Percentiles rank a stretch among this genome's conserved stretches.
phyloP scores from a whole-genome alignment of 2,329 filamentous ascomycete species.

The Penicillium crustosum region DNA sequence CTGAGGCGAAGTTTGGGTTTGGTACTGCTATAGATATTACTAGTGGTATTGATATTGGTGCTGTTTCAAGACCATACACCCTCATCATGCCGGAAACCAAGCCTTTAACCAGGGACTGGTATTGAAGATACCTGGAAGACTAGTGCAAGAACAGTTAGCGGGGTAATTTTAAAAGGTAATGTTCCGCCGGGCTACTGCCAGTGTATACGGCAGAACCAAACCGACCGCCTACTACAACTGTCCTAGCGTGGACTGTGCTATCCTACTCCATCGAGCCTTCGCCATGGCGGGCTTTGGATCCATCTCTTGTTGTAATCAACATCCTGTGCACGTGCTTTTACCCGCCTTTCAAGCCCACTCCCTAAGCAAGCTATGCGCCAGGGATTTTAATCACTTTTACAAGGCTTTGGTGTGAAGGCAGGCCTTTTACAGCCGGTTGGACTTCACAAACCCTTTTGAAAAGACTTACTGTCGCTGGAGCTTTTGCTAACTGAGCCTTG shows the following conservation, averaged over 20 bases:
- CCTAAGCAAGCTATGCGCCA: constrained; percentile 14
- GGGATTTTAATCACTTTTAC: constrained; percentile 20
- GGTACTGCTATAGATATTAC: background rate
- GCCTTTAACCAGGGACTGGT: accelerated
- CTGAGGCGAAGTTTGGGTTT: background rate
- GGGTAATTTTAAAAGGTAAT: too few relatives aligned
- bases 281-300: constrained; percentile 11
- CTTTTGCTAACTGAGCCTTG: constrained; percentile 40
- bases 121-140: background rate
- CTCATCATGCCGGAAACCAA: accelerated
- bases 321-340: background rate
- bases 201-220: background rate
- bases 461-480: constrained; percentile 28
- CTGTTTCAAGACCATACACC: background rate
- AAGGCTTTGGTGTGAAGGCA: constrained; percentile 35
- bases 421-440: constrained; percentile 43
- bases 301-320: constrained; percentile 7
- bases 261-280: background rate
- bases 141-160: too few relatives aligned
- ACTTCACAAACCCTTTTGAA: constrained; percentile 38
- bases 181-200: background rate
- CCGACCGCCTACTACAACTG: constrained; percentile 29
- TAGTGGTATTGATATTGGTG: background rate
- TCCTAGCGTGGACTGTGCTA: constrained; percentile 20
- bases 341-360: constrained; percentile 2